A percentile compares a stretch with the other conserved stretches of the same genome.
These are phyloP conservation scores for Kazachstania sp. DNA, from an alignment of 1,139 yeast species.

Conservation along the genomic window DNA sequence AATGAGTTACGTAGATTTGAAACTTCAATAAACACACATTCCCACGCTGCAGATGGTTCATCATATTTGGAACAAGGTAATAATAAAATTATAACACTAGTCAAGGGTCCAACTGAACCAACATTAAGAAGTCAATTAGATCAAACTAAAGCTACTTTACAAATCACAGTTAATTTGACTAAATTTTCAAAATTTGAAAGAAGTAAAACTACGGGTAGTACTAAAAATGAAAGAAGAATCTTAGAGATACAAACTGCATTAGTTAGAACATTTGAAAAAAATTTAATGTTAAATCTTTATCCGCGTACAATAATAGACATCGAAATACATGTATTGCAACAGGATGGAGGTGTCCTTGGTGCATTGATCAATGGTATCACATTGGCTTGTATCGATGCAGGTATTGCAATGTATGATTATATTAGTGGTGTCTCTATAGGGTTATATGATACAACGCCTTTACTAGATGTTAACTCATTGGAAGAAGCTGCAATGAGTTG, in stretches of 20 bases:
- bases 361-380: conserved; percentile 82
- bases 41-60: conserved; percentile 85
- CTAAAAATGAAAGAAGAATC: conserved; percentile 57
- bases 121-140: conserved; percentile 41
- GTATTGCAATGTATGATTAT: conserved; percentile 89
- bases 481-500: conserved; percentile 81
- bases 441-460: conserved; percentile 61
- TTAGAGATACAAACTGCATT: conserved; percentile 69
- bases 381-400: conserved; percentile 87
- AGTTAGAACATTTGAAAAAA: conserved; percentile 73
- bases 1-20: conserved; percentile 79
- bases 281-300: conserved; percentile 63
- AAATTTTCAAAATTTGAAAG: conserved; percentile 77
- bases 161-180: conserved; percentile 61
- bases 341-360: conserved; percentile 84
- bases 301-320: conserved; percentile 77
- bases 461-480: conserved; percentile 70
- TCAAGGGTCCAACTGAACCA: conserved; percentile 88
- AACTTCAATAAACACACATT: conserved; percentile 79
- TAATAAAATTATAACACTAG: conserved; percentile 77
- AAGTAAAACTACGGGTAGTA: conserved; percentile 39
- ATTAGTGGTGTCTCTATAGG: conserved; percentile 79
- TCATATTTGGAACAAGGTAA: conserved; percentile 90
- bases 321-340: conserved; percentile 67
- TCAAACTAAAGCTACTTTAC: conserved; percentile 45